These are phyloP conservation scores for Hemileccinum rubropunctum DNA, from an alignment of 768 basidiomycete species.

Conservation along the genomic window DNA sequence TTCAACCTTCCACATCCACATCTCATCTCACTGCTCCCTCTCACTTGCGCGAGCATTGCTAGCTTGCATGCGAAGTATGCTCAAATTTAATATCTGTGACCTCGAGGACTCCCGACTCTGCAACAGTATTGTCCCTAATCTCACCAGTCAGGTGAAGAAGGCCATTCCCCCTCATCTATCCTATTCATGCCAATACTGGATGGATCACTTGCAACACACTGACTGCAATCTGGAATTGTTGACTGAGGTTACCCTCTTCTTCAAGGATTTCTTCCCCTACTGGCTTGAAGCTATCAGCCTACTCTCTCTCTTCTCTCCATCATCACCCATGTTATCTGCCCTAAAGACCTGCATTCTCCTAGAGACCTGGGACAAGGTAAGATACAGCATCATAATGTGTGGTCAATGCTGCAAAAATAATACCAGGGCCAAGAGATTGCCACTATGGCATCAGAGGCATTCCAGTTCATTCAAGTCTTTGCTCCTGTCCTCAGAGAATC, in stretches of 20 bases:
- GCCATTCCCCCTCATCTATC: background rate
- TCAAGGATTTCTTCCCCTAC: conserved; percentile 3
- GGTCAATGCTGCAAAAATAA: background rate
- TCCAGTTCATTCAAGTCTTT: conserved; percentile 3
- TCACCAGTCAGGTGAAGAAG: background rate
- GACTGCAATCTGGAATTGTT: background rate
- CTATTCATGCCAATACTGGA: conserved; percentile 2
- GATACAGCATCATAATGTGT: background rate
- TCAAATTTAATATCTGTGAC: conserved; percentile 6
- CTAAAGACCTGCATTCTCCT: background rate
- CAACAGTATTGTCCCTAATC: background rate
- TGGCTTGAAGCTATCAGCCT: conserved; percentile 3
- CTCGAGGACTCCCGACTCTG: background rate
- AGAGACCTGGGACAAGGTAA: background rate
- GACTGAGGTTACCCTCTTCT: conserved; percentile 1
- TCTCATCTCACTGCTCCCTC: background rate
- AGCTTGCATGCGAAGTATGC: background rate
- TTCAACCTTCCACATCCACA: background rate
- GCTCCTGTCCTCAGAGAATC: conserved; percentile 1
- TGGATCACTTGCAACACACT: background rate
- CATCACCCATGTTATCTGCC: background rate
- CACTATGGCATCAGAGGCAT: conserved; percentile 3
- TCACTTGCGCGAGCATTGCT: background rate
- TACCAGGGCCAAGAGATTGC: background rate
- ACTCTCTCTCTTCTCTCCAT: background rate